Conservation (phyloP, 371 early-diverging fungal species). For the Mucor piriformis region DNA sequence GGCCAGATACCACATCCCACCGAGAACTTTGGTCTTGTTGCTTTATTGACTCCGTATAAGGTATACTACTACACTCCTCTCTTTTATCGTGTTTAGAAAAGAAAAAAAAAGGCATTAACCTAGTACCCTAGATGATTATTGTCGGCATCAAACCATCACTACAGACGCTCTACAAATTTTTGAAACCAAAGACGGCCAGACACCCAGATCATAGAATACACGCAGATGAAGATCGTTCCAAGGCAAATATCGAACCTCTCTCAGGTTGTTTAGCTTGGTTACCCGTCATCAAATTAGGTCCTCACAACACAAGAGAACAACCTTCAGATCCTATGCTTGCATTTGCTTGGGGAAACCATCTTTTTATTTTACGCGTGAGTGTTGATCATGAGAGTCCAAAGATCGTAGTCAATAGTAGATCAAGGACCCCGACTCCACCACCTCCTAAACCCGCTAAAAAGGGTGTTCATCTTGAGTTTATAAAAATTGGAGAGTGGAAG, state of each 20-base stretch:
- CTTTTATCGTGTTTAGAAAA: too few species aligned
- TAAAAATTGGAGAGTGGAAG: conserved; percentile 63
- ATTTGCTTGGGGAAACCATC: conserved; percentile 66
- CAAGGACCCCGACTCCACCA: conserved; percentile 3
- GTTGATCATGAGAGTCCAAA: conserved; percentile 25
- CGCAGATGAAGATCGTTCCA: conserved; percentile 13
- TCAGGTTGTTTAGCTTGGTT: conserved; percentile 69
- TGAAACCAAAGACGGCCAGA: conserved; percentile 51
- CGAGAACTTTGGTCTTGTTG: conserved; percentile 73
- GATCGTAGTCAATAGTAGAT: background rate
- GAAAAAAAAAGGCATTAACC: too few species aligned
- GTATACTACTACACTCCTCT: too few species aligned
- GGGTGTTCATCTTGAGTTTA: conserved; percentile 51
- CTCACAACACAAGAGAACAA: conserved; percentile 23
- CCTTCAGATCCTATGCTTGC: conserved; percentile 62
- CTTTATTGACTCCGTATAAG: conserved; percentile 75
- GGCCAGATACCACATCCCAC: conserved; percentile 65
- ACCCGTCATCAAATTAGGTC: conserved; percentile 53
- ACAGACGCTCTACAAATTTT: conserved; percentile 69
- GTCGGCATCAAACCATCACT: conserved; percentile 76
- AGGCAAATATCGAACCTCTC: conserved; percentile 38
- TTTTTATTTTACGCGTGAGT: conserved; percentile 58
- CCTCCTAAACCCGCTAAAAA: conserved; percentile 31
- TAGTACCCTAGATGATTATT: conserved; percentile 75
- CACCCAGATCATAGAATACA: conserved; percentile 2